Conservation (phyloP, 257 asterid genomes). For the Cinchona pubescens region DNA sequence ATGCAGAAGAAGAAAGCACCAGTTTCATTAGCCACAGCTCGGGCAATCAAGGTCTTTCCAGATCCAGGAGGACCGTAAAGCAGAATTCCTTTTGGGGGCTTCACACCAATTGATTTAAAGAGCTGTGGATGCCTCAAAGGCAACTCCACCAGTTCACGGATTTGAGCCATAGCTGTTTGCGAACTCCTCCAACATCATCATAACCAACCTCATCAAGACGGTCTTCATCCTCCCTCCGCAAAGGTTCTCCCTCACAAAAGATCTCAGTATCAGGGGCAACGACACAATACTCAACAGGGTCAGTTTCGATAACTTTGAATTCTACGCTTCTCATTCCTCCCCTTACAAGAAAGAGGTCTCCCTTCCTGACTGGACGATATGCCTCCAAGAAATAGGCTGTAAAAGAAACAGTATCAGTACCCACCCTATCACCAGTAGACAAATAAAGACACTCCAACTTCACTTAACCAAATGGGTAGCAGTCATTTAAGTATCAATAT, state of each 20-base stretch:
- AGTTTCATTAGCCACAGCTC: conserved; percentile 92
- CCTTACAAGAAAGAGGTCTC: conserved; percentile 74
- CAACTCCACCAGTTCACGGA: conserved; percentile 79
- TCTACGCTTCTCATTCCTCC: conserved; percentile 90
- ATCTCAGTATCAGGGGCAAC: conserved; percentile 88
- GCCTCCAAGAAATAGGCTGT: conserved; percentile 82
- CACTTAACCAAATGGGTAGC: neutral
- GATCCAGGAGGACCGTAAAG: conserved; percentile 91
- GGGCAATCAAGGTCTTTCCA: conserved; percentile 82
- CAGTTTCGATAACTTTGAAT: conserved; percentile 73
- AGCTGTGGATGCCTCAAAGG: conserved; percentile 88
- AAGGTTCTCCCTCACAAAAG: conserved; percentile 82
- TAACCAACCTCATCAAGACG: conserved; percentile 76
- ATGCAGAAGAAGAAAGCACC: conserved; percentile 92
- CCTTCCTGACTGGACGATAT: conserved; percentile 76
- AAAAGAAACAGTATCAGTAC: conserved; percentile 9
- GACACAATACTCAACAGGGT: conserved; percentile 74
- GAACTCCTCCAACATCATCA: conserved; percentile 92
- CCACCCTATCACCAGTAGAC: neutral
- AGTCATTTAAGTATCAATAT: neutral
- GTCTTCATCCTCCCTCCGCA: conserved; percentile 73
- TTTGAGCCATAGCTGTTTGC: conserved; percentile 92
- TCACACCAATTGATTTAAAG: conserved; percentile 80
- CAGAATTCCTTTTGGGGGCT: conserved; percentile 82
- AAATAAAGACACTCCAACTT: neutral